These are phyloP conservation scores for Arthrobotrys megalospora DNA, from an alignment of 2,329 filamentous ascomycete species.

Conservation along the genomic window DNA sequence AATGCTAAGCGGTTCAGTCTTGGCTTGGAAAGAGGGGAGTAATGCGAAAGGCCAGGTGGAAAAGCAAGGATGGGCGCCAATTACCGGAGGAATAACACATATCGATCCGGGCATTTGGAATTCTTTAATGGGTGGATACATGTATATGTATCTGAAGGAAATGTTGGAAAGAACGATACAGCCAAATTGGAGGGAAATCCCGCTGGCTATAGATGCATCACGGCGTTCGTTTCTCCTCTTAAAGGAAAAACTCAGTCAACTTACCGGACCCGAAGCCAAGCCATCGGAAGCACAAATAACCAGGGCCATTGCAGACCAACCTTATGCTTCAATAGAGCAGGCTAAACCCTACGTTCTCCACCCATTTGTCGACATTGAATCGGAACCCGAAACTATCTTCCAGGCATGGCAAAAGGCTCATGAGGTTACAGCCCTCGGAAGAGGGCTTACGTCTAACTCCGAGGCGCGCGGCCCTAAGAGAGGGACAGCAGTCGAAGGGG, in stretches of 20 bases:
- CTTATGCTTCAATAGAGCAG: neutral
- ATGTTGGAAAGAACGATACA: slow-evolving; percentile 21
- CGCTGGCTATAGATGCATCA: neutral
- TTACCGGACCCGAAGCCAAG: neutral
- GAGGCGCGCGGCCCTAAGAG: too few relatives aligned
- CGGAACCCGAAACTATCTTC: neutral
- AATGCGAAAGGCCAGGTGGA: neutral
- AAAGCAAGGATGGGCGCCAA: slow-evolving; percentile 19
- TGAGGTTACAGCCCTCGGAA: neutral
- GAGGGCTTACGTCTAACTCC: too few relatives aligned
- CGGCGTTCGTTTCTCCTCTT: neutral
- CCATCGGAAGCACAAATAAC: neutral
- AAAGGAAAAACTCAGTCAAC: neutral
- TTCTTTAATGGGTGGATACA: neutral
- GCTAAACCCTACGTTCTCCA: neutral
- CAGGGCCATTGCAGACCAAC: neutral
- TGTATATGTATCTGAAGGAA: slow-evolving; percentile 11
- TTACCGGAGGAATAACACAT: slow-evolving; percentile 18
- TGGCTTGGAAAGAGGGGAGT: neutral
- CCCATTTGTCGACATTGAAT: neutral
- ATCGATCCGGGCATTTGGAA: slow-evolving; percentile 22
- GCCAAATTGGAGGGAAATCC: neutral
- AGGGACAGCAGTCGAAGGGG: too few relatives aligned
- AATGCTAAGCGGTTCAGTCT: neutral
- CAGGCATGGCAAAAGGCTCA: neutral